Conservation (phyloP, 192 early-diverging fungal genomes). For the Chytriomyces hyalinus region DNA sequence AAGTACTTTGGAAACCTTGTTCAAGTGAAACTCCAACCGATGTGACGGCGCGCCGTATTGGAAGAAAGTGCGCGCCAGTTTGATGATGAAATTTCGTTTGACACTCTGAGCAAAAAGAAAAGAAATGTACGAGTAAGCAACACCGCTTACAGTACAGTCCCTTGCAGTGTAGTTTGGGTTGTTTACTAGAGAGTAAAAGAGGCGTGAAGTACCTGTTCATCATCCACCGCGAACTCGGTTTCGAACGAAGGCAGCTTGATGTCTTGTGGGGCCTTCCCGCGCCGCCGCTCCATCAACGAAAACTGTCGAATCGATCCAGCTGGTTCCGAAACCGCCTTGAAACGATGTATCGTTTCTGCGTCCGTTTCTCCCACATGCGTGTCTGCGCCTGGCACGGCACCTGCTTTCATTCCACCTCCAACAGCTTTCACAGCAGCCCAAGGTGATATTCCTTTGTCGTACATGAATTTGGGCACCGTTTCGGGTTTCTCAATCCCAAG, state of each 20-base stretch:
- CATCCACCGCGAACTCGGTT: not conserved
- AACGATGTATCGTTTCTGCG: not conserved
- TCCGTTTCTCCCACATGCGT: not conserved
- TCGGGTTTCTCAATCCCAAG: not conserved
- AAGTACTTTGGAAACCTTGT: constrained; percentile 46
- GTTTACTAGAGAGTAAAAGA: no score
- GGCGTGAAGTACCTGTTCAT: not conserved
- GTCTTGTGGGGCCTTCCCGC: not conserved
- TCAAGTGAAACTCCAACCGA: constrained; percentile 52
- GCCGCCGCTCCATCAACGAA: constrained; percentile 1
- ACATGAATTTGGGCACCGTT: not conserved
- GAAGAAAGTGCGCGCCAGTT: constrained; percentile 47
- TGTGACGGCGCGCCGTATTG: constrained; percentile 56
- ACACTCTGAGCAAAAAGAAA: not conserved
- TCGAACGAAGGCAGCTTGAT: not conserved
- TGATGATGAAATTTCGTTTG: constrained; percentile 54
- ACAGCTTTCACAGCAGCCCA: constrained; percentile 24
- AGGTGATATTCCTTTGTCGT: constrained; percentile 15
- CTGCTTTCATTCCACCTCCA: not conserved
- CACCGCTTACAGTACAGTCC: no score
- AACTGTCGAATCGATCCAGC: not conserved
- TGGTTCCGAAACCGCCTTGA: not conserved
- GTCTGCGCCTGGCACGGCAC: not conserved
- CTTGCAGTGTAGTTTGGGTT: no score
- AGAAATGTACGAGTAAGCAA: no score